Conservation (phyloP, 768 basidiomycete species). For the Termitomyces sp. region DNA sequence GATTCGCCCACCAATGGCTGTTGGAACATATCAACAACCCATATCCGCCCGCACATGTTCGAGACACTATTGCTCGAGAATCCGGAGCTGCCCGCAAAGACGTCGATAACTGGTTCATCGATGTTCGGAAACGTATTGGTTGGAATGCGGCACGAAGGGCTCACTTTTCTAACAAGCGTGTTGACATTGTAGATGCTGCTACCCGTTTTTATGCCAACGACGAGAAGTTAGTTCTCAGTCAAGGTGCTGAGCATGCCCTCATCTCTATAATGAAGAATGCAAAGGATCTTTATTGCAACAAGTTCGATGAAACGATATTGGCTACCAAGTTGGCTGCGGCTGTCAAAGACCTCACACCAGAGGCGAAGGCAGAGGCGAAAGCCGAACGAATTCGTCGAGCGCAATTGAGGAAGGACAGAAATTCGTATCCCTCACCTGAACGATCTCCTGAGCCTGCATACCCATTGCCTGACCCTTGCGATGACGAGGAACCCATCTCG, state of each 20-base stretch:
- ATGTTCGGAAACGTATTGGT: slow-evolving; percentile 45
- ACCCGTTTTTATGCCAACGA: slow-evolving; percentile 23
- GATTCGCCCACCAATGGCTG: slow-evolving; percentile 31
- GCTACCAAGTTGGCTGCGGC: slow-evolving; percentile 21
- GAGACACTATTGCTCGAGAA: slow-evolving; percentile 20
- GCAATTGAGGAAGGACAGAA: slow-evolving; percentile 2
- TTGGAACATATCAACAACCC: slow-evolving; percentile 43
- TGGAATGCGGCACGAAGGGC: slow-evolving; percentile 39
- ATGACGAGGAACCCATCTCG: slow-evolving; percentile 1
- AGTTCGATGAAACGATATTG: slow-evolving; percentile 21
- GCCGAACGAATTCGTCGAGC: slow-evolving; percentile 5
- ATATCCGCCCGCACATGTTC: slow-evolving; percentile 35
- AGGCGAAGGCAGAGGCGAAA: slow-evolving; percentile 13
- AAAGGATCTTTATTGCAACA: slow-evolving; percentile 16
- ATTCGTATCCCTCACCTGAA: slow-evolving; percentile 16
- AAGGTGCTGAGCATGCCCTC: slow-evolving; percentile 18
- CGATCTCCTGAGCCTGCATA: slow-evolving; percentile 9
- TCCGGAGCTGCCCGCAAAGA: slow-evolving; percentile 22
- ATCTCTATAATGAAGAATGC: slow-evolving; percentile 16
- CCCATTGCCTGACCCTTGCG: background rate
- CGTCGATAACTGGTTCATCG: slow-evolving; percentile 44
- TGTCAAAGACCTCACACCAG: slow-evolving; percentile 23
- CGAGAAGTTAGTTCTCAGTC: slow-evolving; percentile 16
- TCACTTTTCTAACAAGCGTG: slow-evolving; percentile 27
- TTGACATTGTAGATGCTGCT: slow-evolving; percentile 34